Percentiles rank a stretch among this genome's conserved stretches.
phyloP scores from a whole-genome alignment of 768 basidiomycete genomes.

The Hirschioporus abietinus region DNA sequence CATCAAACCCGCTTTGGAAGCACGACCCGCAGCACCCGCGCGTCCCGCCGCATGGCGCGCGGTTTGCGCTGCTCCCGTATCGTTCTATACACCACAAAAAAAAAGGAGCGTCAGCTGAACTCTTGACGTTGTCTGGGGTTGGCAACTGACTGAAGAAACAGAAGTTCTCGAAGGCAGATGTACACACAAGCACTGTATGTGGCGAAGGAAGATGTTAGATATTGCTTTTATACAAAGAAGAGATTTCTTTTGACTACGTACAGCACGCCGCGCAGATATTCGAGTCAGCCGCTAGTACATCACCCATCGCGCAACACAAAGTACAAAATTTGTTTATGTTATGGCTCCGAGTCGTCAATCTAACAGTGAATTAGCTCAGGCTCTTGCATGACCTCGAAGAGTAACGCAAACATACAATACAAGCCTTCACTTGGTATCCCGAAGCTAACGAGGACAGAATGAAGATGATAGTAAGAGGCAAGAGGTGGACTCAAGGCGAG shows the following conservation, averaged over 20 bases:
- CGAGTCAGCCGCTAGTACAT: background rate
- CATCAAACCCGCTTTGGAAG: slow-evolving; percentile 5
- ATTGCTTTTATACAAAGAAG: background rate
- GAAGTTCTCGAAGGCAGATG: background rate
- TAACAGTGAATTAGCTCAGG: too few species aligned
- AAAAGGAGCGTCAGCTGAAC: background rate
- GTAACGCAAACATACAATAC: too few species aligned
- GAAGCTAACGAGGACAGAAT: too few species aligned
- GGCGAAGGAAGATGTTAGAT: background rate
- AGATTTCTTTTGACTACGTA: background rate
- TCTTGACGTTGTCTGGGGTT: background rate
- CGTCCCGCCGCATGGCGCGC: background rate
- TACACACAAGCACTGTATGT: background rate
- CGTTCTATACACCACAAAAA: background rate
- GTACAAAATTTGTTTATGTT: background rate
- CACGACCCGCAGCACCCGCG: slow-evolving; percentile 3
- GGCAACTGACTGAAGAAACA: background rate
- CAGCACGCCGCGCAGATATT: background rate
- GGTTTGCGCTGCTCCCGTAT: background rate
- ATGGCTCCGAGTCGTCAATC: background rate
- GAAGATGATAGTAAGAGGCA: too few species aligned
- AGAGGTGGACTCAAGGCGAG: too few species aligned
- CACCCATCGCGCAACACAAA: background rate
- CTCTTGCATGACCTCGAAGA: too few species aligned
- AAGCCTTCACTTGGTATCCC: too few species aligned